Conservation (phyloP, 306 rosid genomes). For the Hylodesmum podocarpum region DNA sequence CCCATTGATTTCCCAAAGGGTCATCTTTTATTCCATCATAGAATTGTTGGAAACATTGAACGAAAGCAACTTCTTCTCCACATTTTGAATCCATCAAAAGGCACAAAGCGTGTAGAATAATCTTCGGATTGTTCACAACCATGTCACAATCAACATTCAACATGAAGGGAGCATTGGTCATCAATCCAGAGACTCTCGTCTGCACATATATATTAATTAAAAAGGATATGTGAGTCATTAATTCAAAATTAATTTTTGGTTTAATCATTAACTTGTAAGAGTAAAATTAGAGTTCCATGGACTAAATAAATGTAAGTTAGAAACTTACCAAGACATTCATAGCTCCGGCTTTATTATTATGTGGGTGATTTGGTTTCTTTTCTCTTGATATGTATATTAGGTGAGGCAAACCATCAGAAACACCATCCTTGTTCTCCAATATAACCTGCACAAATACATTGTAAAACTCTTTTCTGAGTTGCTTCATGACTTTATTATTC, state of each 20-base stretch:
- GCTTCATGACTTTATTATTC: too few relatives aligned
- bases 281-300: background rate
- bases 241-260: background rate
- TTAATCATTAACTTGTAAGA: background rate
- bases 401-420: slow-evolving; percentile 48
- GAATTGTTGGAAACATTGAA: slow-evolving; percentile 60
- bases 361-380: slow-evolving; percentile 48
- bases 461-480: too few relatives aligned
- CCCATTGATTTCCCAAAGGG: slow-evolving; percentile 58
- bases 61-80: slow-evolving; percentile 55
- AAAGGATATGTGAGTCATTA: background rate
- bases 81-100: slow-evolving; percentile 39
- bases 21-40: slow-evolving; percentile 60
- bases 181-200: slow-evolving; percentile 68
- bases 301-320: background rate
- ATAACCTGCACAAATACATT: slow-evolving; percentile 39
- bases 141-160: slow-evolving; percentile 74
- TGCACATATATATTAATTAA: slow-evolving; percentile 8
- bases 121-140: slow-evolving; percentile 56
- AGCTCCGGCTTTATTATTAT: slow-evolving; percentile 75
- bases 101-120: slow-evolving; percentile 57
- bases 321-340: slow-evolving; percentile 61
- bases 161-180: slow-evolving; percentile 74
- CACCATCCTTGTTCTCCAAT: slow-evolving; percentile 49
- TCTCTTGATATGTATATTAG: slow-evolving; percentile 64